These are phyloP conservation scores for Mycosphaerella arachidis DNA, from an alignment of 2,329 filamentous ascomycete species.

Conservation along the genomic window DNA sequence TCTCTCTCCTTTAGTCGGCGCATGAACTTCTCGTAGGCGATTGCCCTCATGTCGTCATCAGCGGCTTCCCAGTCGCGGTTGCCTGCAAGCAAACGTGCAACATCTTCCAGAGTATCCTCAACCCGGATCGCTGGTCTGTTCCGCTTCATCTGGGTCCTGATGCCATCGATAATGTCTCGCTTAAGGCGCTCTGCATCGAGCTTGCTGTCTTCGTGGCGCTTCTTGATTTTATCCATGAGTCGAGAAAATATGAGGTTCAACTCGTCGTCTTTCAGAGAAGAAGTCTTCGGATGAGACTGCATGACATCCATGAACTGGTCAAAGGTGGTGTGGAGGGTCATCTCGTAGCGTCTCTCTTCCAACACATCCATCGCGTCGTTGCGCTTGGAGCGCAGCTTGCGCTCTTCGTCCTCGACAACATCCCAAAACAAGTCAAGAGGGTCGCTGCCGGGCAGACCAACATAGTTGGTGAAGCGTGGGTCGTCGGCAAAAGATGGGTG, in stretches of 20 bases:
- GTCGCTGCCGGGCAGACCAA: constrained; percentile 59
- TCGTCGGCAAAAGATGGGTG: constrained; percentile 72
- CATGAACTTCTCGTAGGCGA: constrained; percentile 87
- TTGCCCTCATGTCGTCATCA: constrained; percentile 74
- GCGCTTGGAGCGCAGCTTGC: constrained; percentile 37
- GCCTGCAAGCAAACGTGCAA: constrained; percentile 73
- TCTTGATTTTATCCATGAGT: constrained; percentile 79
- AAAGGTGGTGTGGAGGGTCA: constrained; percentile 78
- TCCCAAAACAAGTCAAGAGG: constrained; percentile 96
- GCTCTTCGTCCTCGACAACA: constrained; percentile 86
- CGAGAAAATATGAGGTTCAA: constrained; percentile 80
- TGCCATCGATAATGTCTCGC: constrained; percentile 74
- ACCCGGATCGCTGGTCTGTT: constrained; percentile 76
- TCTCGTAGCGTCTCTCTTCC: constrained; percentile 82
- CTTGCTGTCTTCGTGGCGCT: constrained; percentile 76
- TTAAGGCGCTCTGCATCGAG: constrained; percentile 78
- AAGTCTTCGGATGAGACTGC: constrained; percentile 80
- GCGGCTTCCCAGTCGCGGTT: constrained; percentile 82
- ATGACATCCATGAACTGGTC: constrained; percentile 82
- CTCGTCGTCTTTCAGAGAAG: constrained; percentile 76
- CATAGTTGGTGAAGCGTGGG: constrained; percentile 74
- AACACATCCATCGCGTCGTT: constrained; percentile 32
- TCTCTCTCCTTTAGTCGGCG: constrained; percentile 79
- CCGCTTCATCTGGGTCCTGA: constrained; percentile 83
- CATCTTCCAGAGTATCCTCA: constrained; percentile 82